phyloP scores from a whole-genome alignment of 495 filamentous ascomycete genomes.

The Bathelium albidoporum region DNA sequence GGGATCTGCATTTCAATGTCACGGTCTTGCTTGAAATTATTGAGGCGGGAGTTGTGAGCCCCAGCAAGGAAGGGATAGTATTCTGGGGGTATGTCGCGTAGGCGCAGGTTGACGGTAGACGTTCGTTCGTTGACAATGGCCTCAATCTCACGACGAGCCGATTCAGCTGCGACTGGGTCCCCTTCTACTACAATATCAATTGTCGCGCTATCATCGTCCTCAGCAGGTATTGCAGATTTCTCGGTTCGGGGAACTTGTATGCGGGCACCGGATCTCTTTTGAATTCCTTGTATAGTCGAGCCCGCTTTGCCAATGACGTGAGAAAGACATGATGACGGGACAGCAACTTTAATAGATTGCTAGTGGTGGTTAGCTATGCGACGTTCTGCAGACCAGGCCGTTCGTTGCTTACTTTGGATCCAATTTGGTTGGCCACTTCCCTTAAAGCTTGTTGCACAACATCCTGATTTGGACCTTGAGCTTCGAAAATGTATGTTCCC shows the following conservation, averaged over 20 bases:
- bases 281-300: constrained; percentile 76
- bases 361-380: constrained; percentile 26
- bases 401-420: constrained; percentile 57
- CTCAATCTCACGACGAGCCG: constrained; percentile 71
- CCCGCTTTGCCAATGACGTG: constrained; percentile 89
- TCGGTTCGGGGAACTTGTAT: constrained; percentile 80
- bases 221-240: constrained; percentile 36
- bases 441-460: constrained; percentile 71
- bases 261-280: constrained; percentile 71
- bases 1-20: constrained; percentile 70
- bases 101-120: constrained; percentile 62
- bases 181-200: constrained; percentile 86
- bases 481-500: constrained; percentile 65
- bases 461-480: constrained; percentile 59
- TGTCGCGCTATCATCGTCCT: constrained; percentile 67
- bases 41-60: constrained; percentile 56
- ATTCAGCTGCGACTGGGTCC: constrained; percentile 69
- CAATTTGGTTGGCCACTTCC: constrained; percentile 75
- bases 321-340: constrained; percentile 70
- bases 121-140: constrained; percentile 77
- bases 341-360: constrained; percentile 63
- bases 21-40: constrained; percentile 58
- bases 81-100: constrained; percentile 77
- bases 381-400: neutral
- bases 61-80: constrained; percentile 94